Evolutionary conservation across 495 filamentous ascomycete species (phyloP), one percentile per base, ranked within the genome.

Genomic region (Neurospora tetrasperma): DNA sequence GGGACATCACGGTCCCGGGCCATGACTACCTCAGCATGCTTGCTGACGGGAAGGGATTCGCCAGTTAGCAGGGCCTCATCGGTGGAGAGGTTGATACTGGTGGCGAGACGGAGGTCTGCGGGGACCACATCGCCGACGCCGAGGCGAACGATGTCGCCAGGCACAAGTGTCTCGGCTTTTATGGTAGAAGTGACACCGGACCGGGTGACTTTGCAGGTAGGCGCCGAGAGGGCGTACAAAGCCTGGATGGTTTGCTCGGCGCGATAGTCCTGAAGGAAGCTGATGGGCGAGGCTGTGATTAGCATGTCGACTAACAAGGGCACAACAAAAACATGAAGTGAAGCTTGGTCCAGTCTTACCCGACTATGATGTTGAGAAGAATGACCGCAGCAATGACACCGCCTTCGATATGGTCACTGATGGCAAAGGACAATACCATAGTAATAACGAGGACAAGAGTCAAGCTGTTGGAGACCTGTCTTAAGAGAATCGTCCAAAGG

Each of bases 221-320:
- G 93, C 14, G 93, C 91, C 12, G 91, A 93, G 4, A 96, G 85
- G 69, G 89, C 88, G 70, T 92, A 85, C 27, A 97, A 85, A 38
- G 92, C 91, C 72, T 95, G 89, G 84, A 96, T 94, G 70, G 90
- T 94, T 84, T 94, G 90, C 79, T 94, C 93, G n/a, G 93, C 93
- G 71, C 88, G 87, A 78, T 90, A 94, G 78, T 97, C 93, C 80
- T 96, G 93, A 70, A 89, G 84, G 83, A 96, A 95, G 27, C 93
- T 77, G 69, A 12, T 12, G 59, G 16, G 16, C 11, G 59, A 20
- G 20, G 23, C 3, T 3, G 16, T 14, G n/a, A 18, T 72, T 23
- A 54, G 38, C 44, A 69, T 46, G 5, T 20, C 3, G 18, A 16
- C 11, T 23, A 11, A 5, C 8, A 16, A 6, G 8, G 6, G 5